Evolutionary conservation across 169 alveolate genomes (phyloP).

Genomic region (Eimeria tenella): DNA sequence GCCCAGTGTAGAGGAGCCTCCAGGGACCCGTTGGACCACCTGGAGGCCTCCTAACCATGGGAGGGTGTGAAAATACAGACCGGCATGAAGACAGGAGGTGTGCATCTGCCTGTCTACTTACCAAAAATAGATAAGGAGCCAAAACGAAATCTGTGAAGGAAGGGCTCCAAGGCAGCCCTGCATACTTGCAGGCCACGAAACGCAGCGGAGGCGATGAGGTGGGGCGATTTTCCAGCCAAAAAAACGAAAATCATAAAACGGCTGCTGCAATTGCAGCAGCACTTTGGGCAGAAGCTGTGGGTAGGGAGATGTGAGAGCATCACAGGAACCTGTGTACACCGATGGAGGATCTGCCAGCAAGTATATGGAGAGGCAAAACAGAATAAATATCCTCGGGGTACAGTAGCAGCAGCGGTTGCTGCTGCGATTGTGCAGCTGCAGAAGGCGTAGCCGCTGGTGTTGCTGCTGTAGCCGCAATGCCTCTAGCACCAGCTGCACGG

Average conservation of each 20-base stretch:
- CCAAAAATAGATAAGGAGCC: background rate
- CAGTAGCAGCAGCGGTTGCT: background rate
- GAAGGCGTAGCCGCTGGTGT: background rate
- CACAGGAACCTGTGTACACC: constrained; percentile 31
- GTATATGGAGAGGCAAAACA: background rate
- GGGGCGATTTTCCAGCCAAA: background rate
- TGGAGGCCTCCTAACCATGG: too few relatives aligned
- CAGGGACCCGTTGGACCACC: too few relatives aligned
- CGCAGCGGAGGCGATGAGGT: constrained; percentile 14
- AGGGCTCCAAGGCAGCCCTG: constrained; percentile 34
- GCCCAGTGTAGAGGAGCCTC: too few relatives aligned
- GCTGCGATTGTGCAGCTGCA: background rate
- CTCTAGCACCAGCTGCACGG: too few relatives aligned
- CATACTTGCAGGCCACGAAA: constrained; percentile 12
- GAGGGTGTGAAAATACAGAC: too few relatives aligned
- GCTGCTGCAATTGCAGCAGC: constrained; percentile 41
- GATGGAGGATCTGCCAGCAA: background rate
- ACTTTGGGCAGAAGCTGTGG: constrained; percentile 22
- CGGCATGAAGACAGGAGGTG: too few relatives aligned
- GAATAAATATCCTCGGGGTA: background rate
- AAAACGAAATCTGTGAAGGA: background rate
- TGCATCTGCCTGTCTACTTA: background rate
- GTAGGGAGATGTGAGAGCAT: background rate
- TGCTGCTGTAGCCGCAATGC: background rate
- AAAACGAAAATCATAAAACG: constrained; percentile 26